Percentiles rank a stretch among this genome's conserved stretches.
These are phyloP conservation scores for Thelonectria blattea DNA, from an alignment of 2,329 filamentous ascomycete species.

Conservation along the genomic window DNA sequence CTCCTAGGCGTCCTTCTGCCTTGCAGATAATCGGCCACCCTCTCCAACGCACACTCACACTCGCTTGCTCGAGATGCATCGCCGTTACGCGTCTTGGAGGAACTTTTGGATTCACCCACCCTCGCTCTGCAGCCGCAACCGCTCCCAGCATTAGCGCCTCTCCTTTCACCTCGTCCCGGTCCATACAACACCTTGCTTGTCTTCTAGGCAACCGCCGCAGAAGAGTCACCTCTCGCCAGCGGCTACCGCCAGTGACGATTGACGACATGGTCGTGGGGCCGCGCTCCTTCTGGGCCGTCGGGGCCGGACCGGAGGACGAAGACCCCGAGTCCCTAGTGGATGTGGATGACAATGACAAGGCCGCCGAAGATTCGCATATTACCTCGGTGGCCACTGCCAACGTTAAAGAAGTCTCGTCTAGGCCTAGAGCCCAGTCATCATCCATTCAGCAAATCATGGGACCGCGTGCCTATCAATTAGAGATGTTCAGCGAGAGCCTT, in stretches of 20 bases:
- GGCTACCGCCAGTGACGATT: slow-evolving; percentile 8
- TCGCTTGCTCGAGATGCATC: neutral
- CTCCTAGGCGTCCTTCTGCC: neutral
- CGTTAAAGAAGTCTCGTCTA: neutral
- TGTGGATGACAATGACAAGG: slow-evolving; percentile 11
- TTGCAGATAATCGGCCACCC: neutral
- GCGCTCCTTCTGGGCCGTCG: neutral
- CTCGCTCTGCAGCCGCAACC: slow-evolving; percentile 1
- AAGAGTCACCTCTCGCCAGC: slow-evolving; percentile 11
- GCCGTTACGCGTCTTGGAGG: slow-evolving; percentile 3
- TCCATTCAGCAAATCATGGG: slow-evolving; percentile 42
- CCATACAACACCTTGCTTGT: slow-evolving; percentile 1
- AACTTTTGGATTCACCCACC: slow-evolving; percentile 13
- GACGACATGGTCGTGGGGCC: slow-evolving; percentile 11
- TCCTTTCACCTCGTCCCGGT: neutral
- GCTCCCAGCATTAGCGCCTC: neutral
- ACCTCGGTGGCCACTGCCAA: slow-evolving; percentile 27
- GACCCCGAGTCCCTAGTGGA: slow-evolving; percentile 19
- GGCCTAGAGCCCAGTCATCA: neutral
- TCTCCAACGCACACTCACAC: neutral
- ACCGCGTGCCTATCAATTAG: slow-evolving; percentile 71
- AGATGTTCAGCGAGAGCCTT: slow-evolving; percentile 76
- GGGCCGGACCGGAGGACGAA: slow-evolving; percentile 7
- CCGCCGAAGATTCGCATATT: slow-evolving; percentile 16
- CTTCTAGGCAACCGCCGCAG: slow-evolving; percentile 8